Conservation (phyloP, 257 asterid species). For the Solanum acaule region DNA sequence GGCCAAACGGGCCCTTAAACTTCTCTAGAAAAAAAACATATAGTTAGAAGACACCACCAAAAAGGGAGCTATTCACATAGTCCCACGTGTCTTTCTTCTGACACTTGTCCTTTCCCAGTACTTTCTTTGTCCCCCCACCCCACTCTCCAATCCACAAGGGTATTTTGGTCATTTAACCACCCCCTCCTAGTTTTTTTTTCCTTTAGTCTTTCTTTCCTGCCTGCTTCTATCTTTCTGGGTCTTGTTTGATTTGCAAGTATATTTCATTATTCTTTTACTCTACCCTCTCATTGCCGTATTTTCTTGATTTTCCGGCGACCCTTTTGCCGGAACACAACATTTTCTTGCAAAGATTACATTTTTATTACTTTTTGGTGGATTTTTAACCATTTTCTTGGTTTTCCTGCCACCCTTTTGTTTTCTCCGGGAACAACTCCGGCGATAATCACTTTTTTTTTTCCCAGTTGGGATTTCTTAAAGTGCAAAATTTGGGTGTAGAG, state of each 20-base stretch:
- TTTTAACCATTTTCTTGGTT: not conserved
- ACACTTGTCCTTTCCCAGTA: conserved; percentile 54
- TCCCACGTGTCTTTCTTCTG: conserved; percentile 65
- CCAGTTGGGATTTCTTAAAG: not conserved
- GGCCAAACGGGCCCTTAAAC: too few relatives aligned
- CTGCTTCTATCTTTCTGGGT: not conserved
- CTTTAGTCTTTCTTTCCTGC: conserved; percentile 4
- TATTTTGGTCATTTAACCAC: conserved; percentile 19
- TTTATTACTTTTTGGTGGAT: not conserved
- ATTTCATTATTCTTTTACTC: not conserved
- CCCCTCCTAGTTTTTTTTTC: not conserved
- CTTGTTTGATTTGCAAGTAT: not conserved
- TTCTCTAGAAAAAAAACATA: conserved; percentile 7
- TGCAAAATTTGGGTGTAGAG: not conserved
- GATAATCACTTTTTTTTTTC: not conserved
- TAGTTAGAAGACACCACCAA: conserved; percentile 26
- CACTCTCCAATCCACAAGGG: conserved; percentile 2
- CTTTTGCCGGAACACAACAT: conserved; percentile 3
- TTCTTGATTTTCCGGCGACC: conserved; percentile 17
- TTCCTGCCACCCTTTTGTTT: not conserved
- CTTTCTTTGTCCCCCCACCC: conserved; percentile 10
- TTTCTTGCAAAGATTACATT: not conserved
- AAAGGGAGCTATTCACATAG: conserved; percentile 36
- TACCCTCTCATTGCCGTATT: not conserved
- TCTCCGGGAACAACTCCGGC: not conserved